Conservation (phyloP, 73 alveolate species). For the Paramecium primaurelia region DNA sequence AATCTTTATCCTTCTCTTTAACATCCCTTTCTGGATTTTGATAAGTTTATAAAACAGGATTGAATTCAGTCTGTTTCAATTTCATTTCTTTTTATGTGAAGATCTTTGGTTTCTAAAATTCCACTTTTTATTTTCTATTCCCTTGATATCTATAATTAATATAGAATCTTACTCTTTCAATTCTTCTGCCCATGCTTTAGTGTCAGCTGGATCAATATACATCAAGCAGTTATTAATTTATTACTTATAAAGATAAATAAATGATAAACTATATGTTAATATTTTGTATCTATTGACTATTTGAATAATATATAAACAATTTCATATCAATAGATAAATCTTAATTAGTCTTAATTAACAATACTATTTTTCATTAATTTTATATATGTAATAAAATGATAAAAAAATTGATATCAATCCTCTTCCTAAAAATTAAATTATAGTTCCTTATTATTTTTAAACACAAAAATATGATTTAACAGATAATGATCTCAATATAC, state of each 20-base stretch:
- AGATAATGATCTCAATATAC: background rate
- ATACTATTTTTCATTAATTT: background rate
- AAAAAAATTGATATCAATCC: background rate
- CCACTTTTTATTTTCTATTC: background rate
- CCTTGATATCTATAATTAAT: background rate
- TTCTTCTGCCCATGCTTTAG: constrained; percentile 50
- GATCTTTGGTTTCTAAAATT: constrained; percentile 20
- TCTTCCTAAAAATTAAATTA: background rate
- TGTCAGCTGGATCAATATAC: constrained; percentile 48
- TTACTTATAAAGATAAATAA: background rate
- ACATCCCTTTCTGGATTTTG: background rate
- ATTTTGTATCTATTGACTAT: background rate
- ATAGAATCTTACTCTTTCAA: background rate
- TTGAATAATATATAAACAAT: no score
- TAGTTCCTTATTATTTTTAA: background rate
- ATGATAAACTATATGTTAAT: background rate
- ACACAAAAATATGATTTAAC: background rate
- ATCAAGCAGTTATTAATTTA: background rate
- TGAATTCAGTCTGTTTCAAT: constrained; percentile 3
- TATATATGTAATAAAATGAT: background rate
- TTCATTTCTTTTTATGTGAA: constrained; percentile 47
- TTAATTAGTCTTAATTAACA: no score
- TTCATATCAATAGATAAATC: background rate
- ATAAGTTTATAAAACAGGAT: constrained; percentile 33
- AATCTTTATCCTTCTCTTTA: background rate